A percentile compares a stretch with the other conserved stretches of the same genome.
Evolutionary conservation across 2,329 filamentous ascomycete species (phyloP).

Genomic region (Colletotrichum chrysophilum): DNA sequence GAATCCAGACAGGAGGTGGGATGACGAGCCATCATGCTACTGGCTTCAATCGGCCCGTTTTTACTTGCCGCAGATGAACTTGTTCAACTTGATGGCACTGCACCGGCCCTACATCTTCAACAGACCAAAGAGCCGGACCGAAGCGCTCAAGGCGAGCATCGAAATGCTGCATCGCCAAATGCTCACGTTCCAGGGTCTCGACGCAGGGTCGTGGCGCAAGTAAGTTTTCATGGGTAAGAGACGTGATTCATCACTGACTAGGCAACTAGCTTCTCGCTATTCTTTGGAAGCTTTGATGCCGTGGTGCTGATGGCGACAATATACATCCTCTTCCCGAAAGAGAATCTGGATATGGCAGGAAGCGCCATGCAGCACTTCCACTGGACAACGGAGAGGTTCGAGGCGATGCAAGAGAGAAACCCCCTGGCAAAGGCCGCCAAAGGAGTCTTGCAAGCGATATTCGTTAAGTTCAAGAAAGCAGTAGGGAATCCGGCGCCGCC

Average conservation of each 20-base stretch:
- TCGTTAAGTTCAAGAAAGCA: constrained; percentile 57
- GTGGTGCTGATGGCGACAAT: constrained; percentile 65
- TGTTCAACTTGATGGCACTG: constrained; percentile 63
- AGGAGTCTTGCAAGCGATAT: constrained; percentile 60
- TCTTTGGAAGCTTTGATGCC: constrained; percentile 69
- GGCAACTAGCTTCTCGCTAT: constrained; percentile 52
- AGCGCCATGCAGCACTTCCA: constrained; percentile 60
- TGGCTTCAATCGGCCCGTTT: constrained; percentile 57
- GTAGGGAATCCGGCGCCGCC: constrained; percentile 37
- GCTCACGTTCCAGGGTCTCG: constrained; percentile 51
- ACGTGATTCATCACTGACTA: not conserved
- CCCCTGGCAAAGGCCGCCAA: constrained; percentile 58
- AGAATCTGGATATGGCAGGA: constrained; percentile 53
- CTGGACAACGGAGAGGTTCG: constrained; percentile 64
- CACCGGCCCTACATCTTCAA: constrained; percentile 69
- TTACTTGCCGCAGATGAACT: constrained; percentile 49
- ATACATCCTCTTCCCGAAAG: constrained; percentile 64
- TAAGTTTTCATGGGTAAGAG: constrained; percentile 23
- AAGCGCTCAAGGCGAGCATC: constrained; percentile 61
- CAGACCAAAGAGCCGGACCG: constrained; percentile 54
- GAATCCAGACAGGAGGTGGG: constrained; percentile 63
- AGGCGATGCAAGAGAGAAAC: constrained; percentile 59
- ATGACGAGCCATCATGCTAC: constrained; percentile 53
- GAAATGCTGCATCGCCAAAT: constrained; percentile 61
- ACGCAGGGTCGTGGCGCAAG: constrained; percentile 54